phyloP scores from a whole-genome alignment of 192 early-diverging fungal species.

The Funneliformis mosseae region DNA sequence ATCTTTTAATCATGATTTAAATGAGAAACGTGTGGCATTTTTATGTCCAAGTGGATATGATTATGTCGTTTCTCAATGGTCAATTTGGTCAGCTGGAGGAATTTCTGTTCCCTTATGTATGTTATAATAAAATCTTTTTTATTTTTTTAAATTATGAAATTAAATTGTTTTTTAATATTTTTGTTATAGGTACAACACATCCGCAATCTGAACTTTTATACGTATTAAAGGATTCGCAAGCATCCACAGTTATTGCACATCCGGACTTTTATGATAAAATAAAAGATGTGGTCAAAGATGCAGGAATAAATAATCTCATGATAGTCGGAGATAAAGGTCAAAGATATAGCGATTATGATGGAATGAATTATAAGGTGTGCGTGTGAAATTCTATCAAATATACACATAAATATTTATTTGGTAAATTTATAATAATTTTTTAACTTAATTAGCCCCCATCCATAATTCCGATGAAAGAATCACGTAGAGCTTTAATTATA shows the following conservation, averaged over 20 bases:
- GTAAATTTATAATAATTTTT: not conserved
- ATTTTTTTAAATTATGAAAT: not conserved
- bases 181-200: slow-evolving; percentile 59
- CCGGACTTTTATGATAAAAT: slow-evolving; percentile 48
- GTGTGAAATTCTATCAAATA: not conserved
- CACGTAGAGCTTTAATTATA: slow-evolving; percentile 67
- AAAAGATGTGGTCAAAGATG: not conserved
- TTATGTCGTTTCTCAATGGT: slow-evolving; percentile 71
- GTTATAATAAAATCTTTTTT: slow-evolving; percentile 9
- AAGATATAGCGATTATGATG: not conserved
- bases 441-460: slow-evolving; percentile 15
- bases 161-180: not conserved
- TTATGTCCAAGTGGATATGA: slow-evolving; percentile 58
- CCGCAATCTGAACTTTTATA: slow-evolving; percentile 77
- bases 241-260: slow-evolving; percentile 64
- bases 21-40: slow-evolving; percentile 43
- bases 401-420: too few relatives aligned
- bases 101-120: slow-evolving; percentile 79
- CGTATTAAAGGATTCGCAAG: slow-evolving; percentile 67
- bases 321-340: not conserved
- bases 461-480: slow-evolving; percentile 28
- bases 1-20: slow-evolving; percentile 31
- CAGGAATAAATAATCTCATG: slow-evolving; percentile 9
- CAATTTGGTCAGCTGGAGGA: slow-evolving; percentile 78
- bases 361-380: not conserved